These are phyloP conservation scores for Epichloe aotearoae DNA, from an alignment of 2,329 filamentous ascomycete genomes.

Conservation along the genomic window DNA sequence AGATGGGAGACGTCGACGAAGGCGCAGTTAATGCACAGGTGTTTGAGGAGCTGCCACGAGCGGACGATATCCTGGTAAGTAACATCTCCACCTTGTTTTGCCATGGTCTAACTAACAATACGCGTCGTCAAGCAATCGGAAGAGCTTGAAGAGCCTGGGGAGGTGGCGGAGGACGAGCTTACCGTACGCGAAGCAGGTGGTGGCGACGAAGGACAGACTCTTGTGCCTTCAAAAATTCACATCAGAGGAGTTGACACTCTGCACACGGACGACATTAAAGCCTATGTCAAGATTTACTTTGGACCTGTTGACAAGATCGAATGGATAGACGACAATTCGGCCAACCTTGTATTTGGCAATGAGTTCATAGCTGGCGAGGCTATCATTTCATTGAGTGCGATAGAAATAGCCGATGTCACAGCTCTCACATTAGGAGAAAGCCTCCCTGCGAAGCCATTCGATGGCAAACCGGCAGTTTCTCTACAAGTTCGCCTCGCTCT, in stretches of 20 bases:
- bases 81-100: background rate
- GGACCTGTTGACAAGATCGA: slow-evolving; percentile 52
- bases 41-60: slow-evolving; percentile 13
- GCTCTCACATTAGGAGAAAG: slow-evolving; percentile 48
- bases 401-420: slow-evolving; percentile 38
- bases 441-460: slow-evolving; percentile 55
- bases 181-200: background rate
- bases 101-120: slow-evolving; percentile 5
- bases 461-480: slow-evolving; percentile 52
- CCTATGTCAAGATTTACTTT: slow-evolving; percentile 59
- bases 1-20: slow-evolving; percentile 52
- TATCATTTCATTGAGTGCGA: slow-evolving; percentile 36
- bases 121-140: slow-evolving; percentile 18
- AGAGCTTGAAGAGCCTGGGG: slow-evolving; percentile 25
- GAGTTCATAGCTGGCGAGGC: slow-evolving; percentile 40
- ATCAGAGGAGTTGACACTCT: slow-evolving; percentile 72
- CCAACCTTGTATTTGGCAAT: slow-evolving; percentile 67
- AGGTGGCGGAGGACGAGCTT: slow-evolving; percentile 23
- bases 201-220: slow-evolving; percentile 13
- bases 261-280: slow-evolving; percentile 65
- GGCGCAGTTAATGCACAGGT: slow-evolving; percentile 15
- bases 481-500: slow-evolving; percentile 65
- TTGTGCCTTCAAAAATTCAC: slow-evolving; percentile 53
- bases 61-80: slow-evolving; percentile 25
- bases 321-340: slow-evolving; percentile 90